Evolutionary conservation across 2,329 filamentous ascomycete genomes (phyloP), one percentile per base, ranked within the genome.

Genomic region (Colletotrichum zoysiae): DNA sequence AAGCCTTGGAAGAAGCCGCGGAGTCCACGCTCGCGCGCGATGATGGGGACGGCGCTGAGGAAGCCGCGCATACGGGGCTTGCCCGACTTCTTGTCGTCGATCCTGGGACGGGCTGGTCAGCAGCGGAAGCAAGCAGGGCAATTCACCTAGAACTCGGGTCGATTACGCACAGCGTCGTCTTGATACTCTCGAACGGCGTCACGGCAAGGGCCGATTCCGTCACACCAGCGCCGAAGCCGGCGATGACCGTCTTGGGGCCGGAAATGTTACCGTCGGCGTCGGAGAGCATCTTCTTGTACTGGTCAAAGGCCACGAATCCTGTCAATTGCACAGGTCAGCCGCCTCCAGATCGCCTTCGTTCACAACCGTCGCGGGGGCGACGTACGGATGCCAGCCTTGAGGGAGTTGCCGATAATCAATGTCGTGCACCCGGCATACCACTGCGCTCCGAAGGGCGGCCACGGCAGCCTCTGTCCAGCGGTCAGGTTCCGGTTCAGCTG

Each of bases 351-450:
- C 18, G n/a, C 23, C 2, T 30, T 5, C 30, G 4, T 20, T 20
- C 18, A 5, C 5, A 14, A 7, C 7, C 18, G 18, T 16, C 1
- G 8, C 14, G 11, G 46, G 7, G 6, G 38, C 38, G 53, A 86
- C 92, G 73, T 88, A 95, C 95, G 92, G 74, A 98, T 97, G 71
- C 95, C 96, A 48, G 96, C 96, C 85, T 99, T 99, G 80, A 96
- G 88, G 65, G 95, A 97, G 84, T 99, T 99, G 73, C 96, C 96
- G 76, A 98, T 94, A 71, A 99, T 97, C 80, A 98, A 84, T 38
- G 96, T 98, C 58, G 96, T 98, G 85, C 96, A 99, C 48, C 96
- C 96, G 16, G 96, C 95, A 82, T 99, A 99, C 96, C 96, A 99
- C 82, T 97, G 94, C 77, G 84, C 86, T 60, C 96, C 96, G 78